Conservation (phyloP, 805 yeast genomes). For the Pichia scutulata region DNA sequence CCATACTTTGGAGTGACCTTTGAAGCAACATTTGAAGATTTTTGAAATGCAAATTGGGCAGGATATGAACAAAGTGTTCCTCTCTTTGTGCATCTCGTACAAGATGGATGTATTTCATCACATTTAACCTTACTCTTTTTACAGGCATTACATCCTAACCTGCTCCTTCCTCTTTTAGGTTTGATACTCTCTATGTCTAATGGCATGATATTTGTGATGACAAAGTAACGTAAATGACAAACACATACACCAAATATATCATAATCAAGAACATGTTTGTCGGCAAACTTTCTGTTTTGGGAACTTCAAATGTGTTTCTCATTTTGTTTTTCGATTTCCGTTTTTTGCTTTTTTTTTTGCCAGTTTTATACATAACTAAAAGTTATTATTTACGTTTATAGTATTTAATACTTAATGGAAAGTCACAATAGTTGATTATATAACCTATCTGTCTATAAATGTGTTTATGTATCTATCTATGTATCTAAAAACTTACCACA, state of each 20-base stretch:
- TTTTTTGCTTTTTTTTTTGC: too few species aligned
- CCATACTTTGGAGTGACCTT: neutral
- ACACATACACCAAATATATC: neutral
- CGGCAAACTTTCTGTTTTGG: neutral
- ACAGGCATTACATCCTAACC: conserved; percentile 9
- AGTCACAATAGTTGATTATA: too few species aligned
- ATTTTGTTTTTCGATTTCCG: too few species aligned
- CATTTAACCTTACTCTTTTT: conserved; percentile 20
- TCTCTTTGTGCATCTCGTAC: conserved; percentile 12
- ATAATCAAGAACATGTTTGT: too few species aligned
- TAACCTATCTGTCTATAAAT: neutral
- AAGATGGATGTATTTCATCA: conserved; percentile 17
- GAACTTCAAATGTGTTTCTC: too few species aligned
- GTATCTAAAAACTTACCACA: neutral
- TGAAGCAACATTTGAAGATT: neutral
- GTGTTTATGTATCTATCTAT: neutral
- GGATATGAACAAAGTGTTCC: conserved; percentile 4
- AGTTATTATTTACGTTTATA: too few species aligned
- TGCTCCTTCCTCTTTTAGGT: conserved; percentile 2
- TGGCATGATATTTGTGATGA: neutral
- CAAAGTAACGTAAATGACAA: neutral
- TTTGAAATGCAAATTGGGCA: neutral
- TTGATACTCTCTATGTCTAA: neutral
- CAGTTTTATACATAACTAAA: too few species aligned
- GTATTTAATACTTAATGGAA: too few species aligned